Evolutionary conservation across 345 rosid species (phyloP), one percentile per base, ranked within the genome.

Genomic region (Lepidium sativum): DNA sequence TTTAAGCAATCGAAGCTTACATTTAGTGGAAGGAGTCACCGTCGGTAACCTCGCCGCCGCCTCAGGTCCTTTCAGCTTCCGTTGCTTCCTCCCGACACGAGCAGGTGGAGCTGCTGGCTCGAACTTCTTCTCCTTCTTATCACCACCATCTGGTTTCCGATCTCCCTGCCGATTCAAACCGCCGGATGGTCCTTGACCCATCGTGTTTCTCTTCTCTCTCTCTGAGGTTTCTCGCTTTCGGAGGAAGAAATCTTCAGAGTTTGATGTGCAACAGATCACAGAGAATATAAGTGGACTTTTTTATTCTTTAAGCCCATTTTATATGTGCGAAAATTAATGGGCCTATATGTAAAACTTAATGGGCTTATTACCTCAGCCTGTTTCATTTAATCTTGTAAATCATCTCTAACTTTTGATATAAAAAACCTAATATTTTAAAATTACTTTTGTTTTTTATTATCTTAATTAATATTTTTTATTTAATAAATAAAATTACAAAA

Each of bases 101-200:
- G 91, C 75, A 0, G 97, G 99, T 5, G 97, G 92, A 1, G 95
- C 96, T 0, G 96, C 86, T 14, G 92, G 96, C 68, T 90, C 95
- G 74, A 83, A 90, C 69, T 90, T 94, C 80, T 90, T 88, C 27
- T 88, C 97, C 65, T 94, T 94, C 78, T 88, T 94, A 23, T 86
- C 91, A 17, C 82, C 77, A 11, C 86, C 90, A 63, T 84, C 89
- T 1, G 71, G 78, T 68, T 82, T 87, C 65, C 87, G 82, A 71
- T 84, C 96, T 9, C 91, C 95, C 51, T 80, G 92, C 52, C 96
- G 79, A 71, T 81, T 87, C 47, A 81, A 53, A 14, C 96, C 89
- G 58, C 91, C 90, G 6, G 98, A 88, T 14, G 95, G 82, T 47
- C 96, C 96, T 71, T 92, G 92, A 69, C 98, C 95, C 98, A 89